These are phyloP conservation scores for Bolboschoenoplectus hybrid DNA, from an alignment of 202 grass and related monocot genomes.

Conservation along the genomic window DNA sequence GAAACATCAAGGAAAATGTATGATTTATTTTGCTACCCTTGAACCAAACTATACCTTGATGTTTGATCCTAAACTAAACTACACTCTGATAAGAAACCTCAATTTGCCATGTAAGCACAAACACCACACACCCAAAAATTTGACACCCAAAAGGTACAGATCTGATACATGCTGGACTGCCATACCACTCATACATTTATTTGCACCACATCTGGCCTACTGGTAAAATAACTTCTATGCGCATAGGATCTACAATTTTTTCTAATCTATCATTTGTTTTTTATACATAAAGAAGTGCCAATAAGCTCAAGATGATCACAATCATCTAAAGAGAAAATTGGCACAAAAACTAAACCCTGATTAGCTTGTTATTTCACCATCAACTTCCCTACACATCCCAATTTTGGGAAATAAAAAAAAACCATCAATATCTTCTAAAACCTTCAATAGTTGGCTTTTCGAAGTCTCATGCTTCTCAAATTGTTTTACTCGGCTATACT, in stretches of 20 bases:
- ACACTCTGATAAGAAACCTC: neutral
- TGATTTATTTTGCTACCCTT: neutral
- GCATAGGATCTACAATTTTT: neutral
- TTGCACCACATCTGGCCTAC: conserved; percentile 16
- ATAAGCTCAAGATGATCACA: neutral
- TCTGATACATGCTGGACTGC: neutral
- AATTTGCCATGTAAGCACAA: neutral
- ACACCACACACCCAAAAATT: neutral
- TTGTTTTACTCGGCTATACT: conserved; percentile 36
- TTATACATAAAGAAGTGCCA: neutral
- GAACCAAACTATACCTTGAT: neutral
- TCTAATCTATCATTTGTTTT: neutral
- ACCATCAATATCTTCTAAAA: neutral
- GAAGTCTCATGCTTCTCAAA: neutral
- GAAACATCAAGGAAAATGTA: neutral
- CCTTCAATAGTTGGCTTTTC: neutral
- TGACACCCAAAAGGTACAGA: neutral
- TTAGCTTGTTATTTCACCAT: neutral
- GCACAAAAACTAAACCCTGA: neutral
- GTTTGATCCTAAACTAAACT: neutral
- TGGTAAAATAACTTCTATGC: neutral
- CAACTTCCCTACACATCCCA: neutral
- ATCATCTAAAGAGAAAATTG: neutral
- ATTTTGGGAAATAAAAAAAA: neutral
- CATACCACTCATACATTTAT: neutral